Base-by-base conservation (phyloP, 306 rosid species). In the Pachyrhizus erosus region DNA sequence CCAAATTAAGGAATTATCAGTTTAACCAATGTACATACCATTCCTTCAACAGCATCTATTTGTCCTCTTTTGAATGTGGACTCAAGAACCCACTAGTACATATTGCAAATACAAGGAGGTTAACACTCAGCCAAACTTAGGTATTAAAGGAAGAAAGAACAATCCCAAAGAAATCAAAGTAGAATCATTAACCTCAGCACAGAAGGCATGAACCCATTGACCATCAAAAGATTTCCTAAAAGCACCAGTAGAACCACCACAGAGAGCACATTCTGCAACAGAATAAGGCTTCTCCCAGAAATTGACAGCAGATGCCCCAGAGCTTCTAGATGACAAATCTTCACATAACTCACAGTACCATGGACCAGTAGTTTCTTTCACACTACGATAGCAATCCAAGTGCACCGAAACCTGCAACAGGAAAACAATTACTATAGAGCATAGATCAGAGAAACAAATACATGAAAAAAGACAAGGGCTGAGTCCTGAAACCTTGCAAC, bases 291-390 rank as follows among this genome's bases (percentile, higher is more conserved):
- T 93, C 88, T 92, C 99, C 98, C 97, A 91, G 84, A 89, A 84
- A 86, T 87, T 96, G 86, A 87, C 86, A 73, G 91, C 80, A 40
- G 92, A 84, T 54, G 85, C 82, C 45, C 88, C 93, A 42, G 88
- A 86, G 49, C 80, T 80, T 81, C 89, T 85, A 37, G 92, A 90
- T 58, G 86, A 73, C 46, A 90, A 68, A 67, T 90, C 94, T 83
- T 91, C 98, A 90, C 99, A 96, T 71, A 96, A 82, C 77, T 96
- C 98, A 88, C 99, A 96, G 80, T 84, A 88, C 99, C 99, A 96
- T 48, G 98, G 99, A 75, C 99, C 99, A 4, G 87, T 84, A 23
- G 96, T 87, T 83, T 91, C 97, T 82, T 89, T 91, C 77, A 90
- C 88, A 62, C 92, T 86, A 21, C 93, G 92, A 86, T 96, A 96